Conservation (phyloP, 192 early-diverging fungal genomes). For the Umbelopsis sp. region DNA sequence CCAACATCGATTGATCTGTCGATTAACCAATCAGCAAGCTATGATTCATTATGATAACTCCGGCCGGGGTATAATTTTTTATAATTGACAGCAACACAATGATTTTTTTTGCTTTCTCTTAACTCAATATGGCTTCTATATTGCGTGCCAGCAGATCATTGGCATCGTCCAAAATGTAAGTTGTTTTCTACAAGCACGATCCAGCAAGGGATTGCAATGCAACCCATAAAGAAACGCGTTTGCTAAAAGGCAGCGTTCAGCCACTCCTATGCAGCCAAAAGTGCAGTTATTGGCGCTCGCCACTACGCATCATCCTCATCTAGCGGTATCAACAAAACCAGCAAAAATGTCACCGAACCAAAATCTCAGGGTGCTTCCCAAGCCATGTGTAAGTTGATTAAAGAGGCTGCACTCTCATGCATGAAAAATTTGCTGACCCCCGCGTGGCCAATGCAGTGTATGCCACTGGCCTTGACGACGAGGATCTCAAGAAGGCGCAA, state of each 20-base stretch:
- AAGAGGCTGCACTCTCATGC: background rate
- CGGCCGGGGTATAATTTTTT: background rate
- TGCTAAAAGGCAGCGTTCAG: background rate
- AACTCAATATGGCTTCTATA: background rate
- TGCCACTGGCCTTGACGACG: constrained; percentile 87
- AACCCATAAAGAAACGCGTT: background rate
- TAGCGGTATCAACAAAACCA: constrained; percentile 78
- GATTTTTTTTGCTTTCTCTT: constrained; percentile 2
- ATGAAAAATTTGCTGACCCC: background rate
- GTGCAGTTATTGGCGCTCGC: constrained; percentile 20
- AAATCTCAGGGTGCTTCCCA: constrained; percentile 96
- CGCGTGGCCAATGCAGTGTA: constrained; percentile 64
- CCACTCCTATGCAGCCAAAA: constrained; percentile 14
- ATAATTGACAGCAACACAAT: constrained; percentile 11
- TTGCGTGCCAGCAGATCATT: background rate
- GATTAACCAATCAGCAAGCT: background rate
- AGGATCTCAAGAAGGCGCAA: constrained; percentile 85
- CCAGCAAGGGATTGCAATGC: too few species aligned
- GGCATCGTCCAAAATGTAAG: constrained; percentile 13
- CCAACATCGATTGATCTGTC: background rate
- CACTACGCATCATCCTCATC: constrained; percentile 28
- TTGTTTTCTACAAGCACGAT: background rate
- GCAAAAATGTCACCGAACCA: constrained; percentile 87
- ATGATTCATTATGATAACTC: constrained; percentile 17
- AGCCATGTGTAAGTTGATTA: constrained; percentile 82